Evolutionary conservation across 2,329 filamentous ascomycete species (phyloP), one percentile per base, ranked within the genome.

Genomic region (Fusarium musae): DNA sequence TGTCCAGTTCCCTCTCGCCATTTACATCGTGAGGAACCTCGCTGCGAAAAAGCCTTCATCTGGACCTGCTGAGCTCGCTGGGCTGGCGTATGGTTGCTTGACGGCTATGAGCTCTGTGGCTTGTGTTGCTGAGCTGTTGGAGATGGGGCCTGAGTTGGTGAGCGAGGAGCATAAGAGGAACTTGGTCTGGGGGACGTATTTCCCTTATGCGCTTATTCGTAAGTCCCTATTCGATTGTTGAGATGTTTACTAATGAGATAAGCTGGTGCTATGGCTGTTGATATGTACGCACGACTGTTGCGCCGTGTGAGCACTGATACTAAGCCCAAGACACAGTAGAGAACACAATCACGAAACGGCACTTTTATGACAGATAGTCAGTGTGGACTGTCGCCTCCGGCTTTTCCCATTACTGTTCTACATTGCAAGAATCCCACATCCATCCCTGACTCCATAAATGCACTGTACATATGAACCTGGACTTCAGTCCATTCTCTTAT

Each of bases 271-370:
- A 82, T 90, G 79, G 86, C 84, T 15, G 73, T 84, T 28, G 88
- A 90, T 72, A 90, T 90, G 88, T 88, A 85, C 56, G 56, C 77
- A 40, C 83, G 89, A n/a, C 79, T 90, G 2, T 76, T 88, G 13
- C 79, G 74, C 11, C 85, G 88, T 13, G 78, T 87, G 19, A 79
- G 82, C 40, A 72, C 65, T 1, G 75, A 80, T 9, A 66, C 46
- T 39, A 81, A 78, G 64, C 82, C 84, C 75, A 89, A 88, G 79
- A 78, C 62, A 32, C 69, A 72, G 39, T 79, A 72, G 61, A 23
- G n/a, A 36, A 17, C 8, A 39, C 23, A 3, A 10, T 36, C 9
- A 56, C 15, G n/a, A 15, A 56, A 16, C 19, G 32, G n/a, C 32
- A 46, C 16, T 52, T 40, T 17, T 39, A 52, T 67, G 69, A 59